phyloP scores from a whole-genome alignment of 805 yeast species.

The Cyberlindnera nakhonratchasimensis region DNA sequence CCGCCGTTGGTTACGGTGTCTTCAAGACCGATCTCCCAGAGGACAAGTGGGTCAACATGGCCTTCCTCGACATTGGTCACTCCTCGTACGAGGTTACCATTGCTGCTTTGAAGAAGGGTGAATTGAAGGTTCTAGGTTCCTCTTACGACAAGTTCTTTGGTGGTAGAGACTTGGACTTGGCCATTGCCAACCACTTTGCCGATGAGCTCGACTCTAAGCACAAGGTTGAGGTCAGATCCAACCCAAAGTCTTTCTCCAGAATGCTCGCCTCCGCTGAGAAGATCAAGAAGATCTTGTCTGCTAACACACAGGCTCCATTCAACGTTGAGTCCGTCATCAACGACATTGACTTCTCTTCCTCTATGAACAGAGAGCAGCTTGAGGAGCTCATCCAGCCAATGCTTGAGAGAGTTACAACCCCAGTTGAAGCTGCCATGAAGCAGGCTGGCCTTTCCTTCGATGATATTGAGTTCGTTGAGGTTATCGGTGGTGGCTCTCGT shows the following conservation, averaged over 20 bases:
- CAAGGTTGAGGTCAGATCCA: slow-evolving; percentile 86
- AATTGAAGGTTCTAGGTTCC: slow-evolving; percentile 86
- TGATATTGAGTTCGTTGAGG: slow-evolving; percentile 87
- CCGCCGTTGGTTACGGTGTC: slow-evolving; percentile 98
- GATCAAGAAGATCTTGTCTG: slow-evolving; percentile 93
- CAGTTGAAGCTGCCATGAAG: slow-evolving; percentile 77
- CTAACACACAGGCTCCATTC: slow-evolving; percentile 92
- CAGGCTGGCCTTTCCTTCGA: slow-evolving; percentile 69
- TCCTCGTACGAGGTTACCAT: slow-evolving; percentile 88
- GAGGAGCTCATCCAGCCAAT: slow-evolving; percentile 87
- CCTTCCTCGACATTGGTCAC: slow-evolving; percentile 96
- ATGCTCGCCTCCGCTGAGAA: slow-evolving; percentile 88
- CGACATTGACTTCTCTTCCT: slow-evolving; percentile 91
- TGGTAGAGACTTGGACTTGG: slow-evolving; percentile 94
- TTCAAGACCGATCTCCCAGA: slow-evolving; percentile 96
- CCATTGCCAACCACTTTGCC: slow-evolving; percentile 93
- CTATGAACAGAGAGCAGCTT: slow-evolving; percentile 84
- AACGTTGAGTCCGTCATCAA: slow-evolving; percentile 95
- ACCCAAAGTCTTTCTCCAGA: slow-evolving; percentile 95
- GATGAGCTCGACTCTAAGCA: slow-evolving; percentile 86
- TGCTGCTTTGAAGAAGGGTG: slow-evolving; percentile 93
- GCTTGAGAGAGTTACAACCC: slow-evolving; percentile 68
- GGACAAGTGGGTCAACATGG: slow-evolving; percentile 85
- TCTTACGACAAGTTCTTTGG: slow-evolving; percentile 96
- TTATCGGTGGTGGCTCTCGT: slow-evolving; percentile 98